Conservation (phyloP, 192 early-diverging fungal species). For the Backusella morwellensis region DNA sequence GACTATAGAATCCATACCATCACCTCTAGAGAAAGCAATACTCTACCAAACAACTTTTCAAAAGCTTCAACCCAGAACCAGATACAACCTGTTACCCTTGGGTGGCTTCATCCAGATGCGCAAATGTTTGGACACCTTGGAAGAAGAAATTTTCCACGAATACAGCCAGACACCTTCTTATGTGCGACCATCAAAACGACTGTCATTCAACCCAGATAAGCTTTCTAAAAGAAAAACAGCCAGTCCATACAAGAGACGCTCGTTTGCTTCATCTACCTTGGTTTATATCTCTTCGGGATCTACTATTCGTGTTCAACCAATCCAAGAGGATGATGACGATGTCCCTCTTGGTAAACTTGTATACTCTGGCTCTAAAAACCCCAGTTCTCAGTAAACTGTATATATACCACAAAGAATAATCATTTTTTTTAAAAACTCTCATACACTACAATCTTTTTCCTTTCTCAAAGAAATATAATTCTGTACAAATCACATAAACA, state of each 20-base stretch:
- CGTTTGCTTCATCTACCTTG: conserved; percentile 4
- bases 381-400: background rate
- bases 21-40: background rate
- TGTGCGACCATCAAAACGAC: background rate
- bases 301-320: background rate
- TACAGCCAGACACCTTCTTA: background rate
- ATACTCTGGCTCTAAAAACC: background rate
- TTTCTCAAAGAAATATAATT: background rate
- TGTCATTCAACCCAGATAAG: background rate
- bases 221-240: background rate
- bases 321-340: conserved; percentile 14
- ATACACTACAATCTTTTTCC: background rate
- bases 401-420: background rate
- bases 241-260: background rate
- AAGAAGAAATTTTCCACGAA: background rate
- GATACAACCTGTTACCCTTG: background rate
- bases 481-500: background rate
- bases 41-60: conserved; percentile 10
- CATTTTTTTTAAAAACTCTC: background rate
- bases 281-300: background rate
- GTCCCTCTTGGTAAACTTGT: conserved; percentile 8
- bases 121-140: conserved; percentile 3
- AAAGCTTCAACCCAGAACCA: conserved; percentile 8
- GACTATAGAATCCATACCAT: background rate
- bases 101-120: conserved; percentile 9